Percentiles rank a stretch among this genome's conserved stretches.
Conservation (phyloP, 345 rosid genomes). For the Hirschfeldia incana region DNA sequence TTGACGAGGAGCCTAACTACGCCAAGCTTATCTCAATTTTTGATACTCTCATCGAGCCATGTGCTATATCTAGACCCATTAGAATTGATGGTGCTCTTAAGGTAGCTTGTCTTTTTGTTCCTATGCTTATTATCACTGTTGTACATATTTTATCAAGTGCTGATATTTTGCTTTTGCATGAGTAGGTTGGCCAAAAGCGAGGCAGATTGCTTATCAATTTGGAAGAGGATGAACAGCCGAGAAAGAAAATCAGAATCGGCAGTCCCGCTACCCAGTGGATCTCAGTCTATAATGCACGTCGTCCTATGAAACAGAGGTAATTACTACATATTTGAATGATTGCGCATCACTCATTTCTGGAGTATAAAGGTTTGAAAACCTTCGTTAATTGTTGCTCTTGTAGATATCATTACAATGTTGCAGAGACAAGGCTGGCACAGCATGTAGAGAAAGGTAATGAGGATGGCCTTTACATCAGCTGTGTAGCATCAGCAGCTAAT, state of each 20-base stretch:
- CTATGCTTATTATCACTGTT: not conserved
- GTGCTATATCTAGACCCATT: conserved; percentile 68
- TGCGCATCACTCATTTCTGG: conserved; percentile 7
- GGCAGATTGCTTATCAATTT: conserved; percentile 66
- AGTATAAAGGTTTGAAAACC: no score
- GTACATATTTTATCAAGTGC: not conserved
- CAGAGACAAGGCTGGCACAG: conserved; percentile 71
- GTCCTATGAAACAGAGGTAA: conserved; percentile 96
- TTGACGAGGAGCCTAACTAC: conserved; percentile 92
- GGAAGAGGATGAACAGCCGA: conserved; percentile 92
- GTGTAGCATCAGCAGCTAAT: conserved; percentile 85
- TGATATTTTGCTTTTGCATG: conserved; percentile 24
- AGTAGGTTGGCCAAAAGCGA: conserved; percentile 82
- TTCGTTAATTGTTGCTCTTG: conserved; percentile 23
- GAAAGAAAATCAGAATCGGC: conserved; percentile 81
- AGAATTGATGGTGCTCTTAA: conserved; percentile 96
- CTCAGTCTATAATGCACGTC: conserved; percentile 86
- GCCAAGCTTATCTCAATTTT: conserved; percentile 81
- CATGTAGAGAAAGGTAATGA: conserved; percentile 93
- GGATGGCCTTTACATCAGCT: conserved; percentile 85
- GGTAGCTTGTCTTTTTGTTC: conserved; percentile 47
- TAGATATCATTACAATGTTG: conserved; percentile 96
- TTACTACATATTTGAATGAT: not conserved
- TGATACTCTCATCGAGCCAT: conserved; percentile 71
- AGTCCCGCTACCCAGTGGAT: conserved; percentile 96